phyloP scores from a whole-genome alignment of 75 land plant genomes.

The Pinus tabuliformis region DNA sequence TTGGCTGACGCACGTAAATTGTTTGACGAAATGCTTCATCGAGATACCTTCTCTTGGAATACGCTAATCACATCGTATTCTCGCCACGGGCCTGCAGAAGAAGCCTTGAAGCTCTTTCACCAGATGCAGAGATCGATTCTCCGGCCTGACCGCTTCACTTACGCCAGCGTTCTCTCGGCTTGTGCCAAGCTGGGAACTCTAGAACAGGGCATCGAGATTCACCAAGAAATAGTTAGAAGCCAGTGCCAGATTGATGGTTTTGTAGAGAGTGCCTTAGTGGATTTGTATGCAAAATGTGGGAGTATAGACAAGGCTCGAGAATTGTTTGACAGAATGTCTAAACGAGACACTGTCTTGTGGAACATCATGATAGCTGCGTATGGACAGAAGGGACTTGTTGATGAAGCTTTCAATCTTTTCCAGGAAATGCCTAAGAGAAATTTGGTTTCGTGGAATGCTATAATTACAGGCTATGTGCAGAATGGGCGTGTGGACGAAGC shows the following conservation, averaged over 20 bases:
- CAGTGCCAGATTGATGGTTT: not conserved
- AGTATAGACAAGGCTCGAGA: constrained; percentile 9
- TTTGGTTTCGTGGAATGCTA: not conserved
- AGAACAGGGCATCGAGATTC: constrained; percentile 26
- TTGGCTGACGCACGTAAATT: constrained; percentile 28
- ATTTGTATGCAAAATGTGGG: constrained; percentile 20
- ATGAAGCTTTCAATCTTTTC: constrained; percentile 19
- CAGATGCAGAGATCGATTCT: constrained; percentile 23
- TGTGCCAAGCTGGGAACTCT: constrained; percentile 31
- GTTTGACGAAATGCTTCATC: constrained; percentile 49
- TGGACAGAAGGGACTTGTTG: constrained; percentile 13
- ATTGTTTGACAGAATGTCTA: constrained; percentile 13
- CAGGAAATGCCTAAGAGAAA: constrained; percentile 4
- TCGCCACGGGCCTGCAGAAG: constrained; percentile 18
- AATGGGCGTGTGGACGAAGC: constrained; percentile 7
- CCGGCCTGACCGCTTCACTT: constrained; percentile 27
- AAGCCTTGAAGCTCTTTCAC: constrained; percentile 23
- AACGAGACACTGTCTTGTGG: constrained; percentile 18
- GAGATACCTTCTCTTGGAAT: constrained; percentile 35
- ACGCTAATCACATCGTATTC: constrained; percentile 40
- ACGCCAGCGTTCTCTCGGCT: constrained; percentile 47
- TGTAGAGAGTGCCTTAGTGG: constrained; percentile 10
- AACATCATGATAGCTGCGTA: constrained; percentile 23
- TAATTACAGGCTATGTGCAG: constrained; percentile 3
- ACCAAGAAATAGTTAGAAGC: constrained; percentile 7